phyloP scores from a whole-genome alignment of 169 alveolate genomes.

The Plasmodium vinckei region DNA sequence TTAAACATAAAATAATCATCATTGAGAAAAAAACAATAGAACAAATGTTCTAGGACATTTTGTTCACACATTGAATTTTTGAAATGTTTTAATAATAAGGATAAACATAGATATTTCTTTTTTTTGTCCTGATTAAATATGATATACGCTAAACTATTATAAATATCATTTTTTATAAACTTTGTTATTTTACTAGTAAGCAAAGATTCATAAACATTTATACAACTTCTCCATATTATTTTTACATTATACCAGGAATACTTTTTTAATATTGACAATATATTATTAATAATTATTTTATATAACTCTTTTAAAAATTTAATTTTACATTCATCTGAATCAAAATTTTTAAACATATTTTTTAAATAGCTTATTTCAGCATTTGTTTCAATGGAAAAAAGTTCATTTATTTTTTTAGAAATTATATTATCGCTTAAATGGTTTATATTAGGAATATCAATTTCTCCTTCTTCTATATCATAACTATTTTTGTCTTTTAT shows the following conservation, averaged over 20 bases:
- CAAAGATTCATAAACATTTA: conserved; percentile 55
- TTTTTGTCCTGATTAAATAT: conserved; percentile 75
- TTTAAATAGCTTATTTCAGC: conserved; percentile 27
- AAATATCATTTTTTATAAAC: conserved; percentile 58
- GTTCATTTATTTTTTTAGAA: conserved; percentile 3
- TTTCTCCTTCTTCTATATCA: background rate
- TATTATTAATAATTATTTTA: conserved; percentile 24
- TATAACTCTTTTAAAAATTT: conserved; percentile 44
- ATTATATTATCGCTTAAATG: background rate
- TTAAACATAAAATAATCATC: conserved; percentile 57
- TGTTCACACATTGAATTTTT: conserved; percentile 72
- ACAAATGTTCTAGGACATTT: conserved; percentile 63
- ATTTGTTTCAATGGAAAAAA: conserved; percentile 1
- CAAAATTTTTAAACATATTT: conserved; percentile 5
- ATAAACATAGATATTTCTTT: conserved; percentile 54
- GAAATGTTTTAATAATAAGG: conserved; percentile 60
- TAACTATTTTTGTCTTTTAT: background rate
- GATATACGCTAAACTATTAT: conserved; percentile 65
- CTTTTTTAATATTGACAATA: conserved; percentile 49
- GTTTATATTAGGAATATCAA: too few species aligned
- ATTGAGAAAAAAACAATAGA: conserved; percentile 59
- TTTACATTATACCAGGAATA: conserved; percentile 74
- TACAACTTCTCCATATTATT: conserved; percentile 73
- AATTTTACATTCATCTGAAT: conserved; percentile 11
- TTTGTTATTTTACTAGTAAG: conserved; percentile 51